phyloP scores from a whole-genome alignment of 192 early-diverging fungal species.

The Rhizophagus clarus region DNA sequence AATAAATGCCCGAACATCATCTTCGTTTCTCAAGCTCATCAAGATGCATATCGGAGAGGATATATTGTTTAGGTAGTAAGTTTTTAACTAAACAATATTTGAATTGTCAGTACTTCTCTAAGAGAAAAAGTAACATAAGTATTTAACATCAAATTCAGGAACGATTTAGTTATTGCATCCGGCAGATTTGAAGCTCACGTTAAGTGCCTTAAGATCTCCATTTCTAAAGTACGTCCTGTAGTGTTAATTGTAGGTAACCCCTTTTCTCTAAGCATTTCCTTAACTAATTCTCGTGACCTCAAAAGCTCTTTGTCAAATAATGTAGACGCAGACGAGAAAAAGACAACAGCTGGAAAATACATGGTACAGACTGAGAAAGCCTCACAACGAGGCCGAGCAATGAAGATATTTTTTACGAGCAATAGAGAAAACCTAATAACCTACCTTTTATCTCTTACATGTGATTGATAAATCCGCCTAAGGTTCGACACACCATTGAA shows the following conservation, averaged over 20 bases:
- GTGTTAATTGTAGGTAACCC: neutral
- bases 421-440: no score
- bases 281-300: constrained; percentile 11
- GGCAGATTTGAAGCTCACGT: neutral
- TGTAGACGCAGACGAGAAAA: constrained; percentile 23
- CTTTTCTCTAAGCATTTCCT: neutral
- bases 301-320: constrained; percentile 4
- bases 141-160: constrained; percentile 14
- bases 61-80: neutral
- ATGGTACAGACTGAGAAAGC: constrained; percentile 11
- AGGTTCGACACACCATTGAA: no score
- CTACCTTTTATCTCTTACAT: no score
- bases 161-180: constrained; percentile 1
- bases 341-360: neutral
- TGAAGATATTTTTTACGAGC: constrained; percentile 4
- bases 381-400: constrained; percentile 12
- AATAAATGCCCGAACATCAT: neutral
- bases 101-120: constrained; percentile 18
- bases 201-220: neutral
- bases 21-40: neutral
- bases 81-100: constrained; percentile 18
- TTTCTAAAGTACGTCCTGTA: neutral
- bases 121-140: constrained; percentile 16
- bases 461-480: no score
- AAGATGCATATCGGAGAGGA: neutral